Evolutionary conservation across 345 rosid genomes (phyloP).

Genomic region (Brassica carinata): DNA sequence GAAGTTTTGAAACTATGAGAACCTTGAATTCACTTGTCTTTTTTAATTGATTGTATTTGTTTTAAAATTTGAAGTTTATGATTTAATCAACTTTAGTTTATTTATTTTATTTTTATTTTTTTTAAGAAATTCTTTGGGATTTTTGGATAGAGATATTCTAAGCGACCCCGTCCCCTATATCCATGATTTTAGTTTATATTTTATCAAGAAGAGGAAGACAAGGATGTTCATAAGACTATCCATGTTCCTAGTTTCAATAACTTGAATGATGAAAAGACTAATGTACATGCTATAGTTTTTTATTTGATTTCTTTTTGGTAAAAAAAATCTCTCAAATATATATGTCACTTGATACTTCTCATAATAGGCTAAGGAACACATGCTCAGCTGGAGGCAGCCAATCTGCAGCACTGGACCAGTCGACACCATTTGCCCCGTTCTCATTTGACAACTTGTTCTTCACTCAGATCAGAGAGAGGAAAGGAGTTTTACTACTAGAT

Average conservation of each 20-base stretch:
- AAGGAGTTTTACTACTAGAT: slow-evolving; percentile 65
- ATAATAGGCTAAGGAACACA: slow-evolving; percentile 39
- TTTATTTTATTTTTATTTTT: not conserved
- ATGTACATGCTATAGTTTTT: not conserved
- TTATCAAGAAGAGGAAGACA: not conserved
- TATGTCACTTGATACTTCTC: not conserved
- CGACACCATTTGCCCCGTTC: slow-evolving; percentile 44
- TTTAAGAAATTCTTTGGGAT: not conserved
- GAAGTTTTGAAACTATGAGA: not conserved
- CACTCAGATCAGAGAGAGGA: slow-evolving; percentile 46
- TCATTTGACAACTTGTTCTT: slow-evolving; percentile 57
- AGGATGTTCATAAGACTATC: not conserved
- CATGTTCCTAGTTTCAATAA: not conserved
- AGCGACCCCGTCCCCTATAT: not conserved
- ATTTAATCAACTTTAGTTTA: not conserved
- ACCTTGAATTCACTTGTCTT: not conserved
- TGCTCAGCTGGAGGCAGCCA: slow-evolving; percentile 50
- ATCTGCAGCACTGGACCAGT: slow-evolving; percentile 61
- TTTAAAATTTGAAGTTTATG: not conserved
- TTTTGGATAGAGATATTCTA: not conserved
- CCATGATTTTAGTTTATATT: not conserved
- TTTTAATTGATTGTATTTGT: not conserved
- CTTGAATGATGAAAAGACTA: not conserved
- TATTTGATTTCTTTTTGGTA: not conserved
- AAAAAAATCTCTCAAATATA: not conserved